Percentiles rank a stretch among this genome's conserved stretches.
Evolutionary conservation across 2,329 filamentous ascomycete genomes (phyloP).

Genomic region (Geosmithia flava): DNA sequence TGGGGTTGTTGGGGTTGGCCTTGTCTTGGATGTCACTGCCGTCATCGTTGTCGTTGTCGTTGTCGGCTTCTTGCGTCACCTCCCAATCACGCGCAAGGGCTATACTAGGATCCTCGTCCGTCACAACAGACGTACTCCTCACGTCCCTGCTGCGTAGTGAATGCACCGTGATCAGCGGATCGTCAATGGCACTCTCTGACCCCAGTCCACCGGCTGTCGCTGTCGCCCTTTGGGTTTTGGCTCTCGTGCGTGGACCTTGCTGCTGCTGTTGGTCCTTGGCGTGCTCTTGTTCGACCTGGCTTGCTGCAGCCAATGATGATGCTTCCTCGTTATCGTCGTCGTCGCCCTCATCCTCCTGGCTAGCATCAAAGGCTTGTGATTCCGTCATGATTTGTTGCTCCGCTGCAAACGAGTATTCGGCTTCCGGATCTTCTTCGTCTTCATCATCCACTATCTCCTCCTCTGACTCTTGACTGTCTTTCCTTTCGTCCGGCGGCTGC

Average conservation of each 20-base stretch:
- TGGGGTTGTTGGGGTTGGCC: background rate
- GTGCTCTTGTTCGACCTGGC: background rate
- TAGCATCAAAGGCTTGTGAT: background rate
- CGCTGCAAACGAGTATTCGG: conserved; percentile 6
- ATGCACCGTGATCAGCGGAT: conserved; percentile 14
- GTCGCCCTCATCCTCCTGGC: background rate
- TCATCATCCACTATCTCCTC: background rate
- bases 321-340: background rate
- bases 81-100: conserved; percentile 10
- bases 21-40: background rate
- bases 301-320: background rate
- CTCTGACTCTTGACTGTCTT: background rate
- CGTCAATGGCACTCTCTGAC: conserved; percentile 5
- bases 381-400: conserved; percentile 12
- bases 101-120: conserved; percentile 16
- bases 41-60: no score
- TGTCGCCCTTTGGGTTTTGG: background rate
- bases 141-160: conserved; percentile 16
- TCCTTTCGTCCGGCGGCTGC: background rate
- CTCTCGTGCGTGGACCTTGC: background rate
- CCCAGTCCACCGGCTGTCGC: background rate
- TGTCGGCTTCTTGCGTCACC: conserved; percentile 2
- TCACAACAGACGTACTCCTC: conserved; percentile 6
- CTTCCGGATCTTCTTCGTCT: conserved; percentile 3
- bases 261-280: background rate